Conservation (phyloP, 1,284 basidiomycete genomes). For the Ganoderma meredithae region DNA sequence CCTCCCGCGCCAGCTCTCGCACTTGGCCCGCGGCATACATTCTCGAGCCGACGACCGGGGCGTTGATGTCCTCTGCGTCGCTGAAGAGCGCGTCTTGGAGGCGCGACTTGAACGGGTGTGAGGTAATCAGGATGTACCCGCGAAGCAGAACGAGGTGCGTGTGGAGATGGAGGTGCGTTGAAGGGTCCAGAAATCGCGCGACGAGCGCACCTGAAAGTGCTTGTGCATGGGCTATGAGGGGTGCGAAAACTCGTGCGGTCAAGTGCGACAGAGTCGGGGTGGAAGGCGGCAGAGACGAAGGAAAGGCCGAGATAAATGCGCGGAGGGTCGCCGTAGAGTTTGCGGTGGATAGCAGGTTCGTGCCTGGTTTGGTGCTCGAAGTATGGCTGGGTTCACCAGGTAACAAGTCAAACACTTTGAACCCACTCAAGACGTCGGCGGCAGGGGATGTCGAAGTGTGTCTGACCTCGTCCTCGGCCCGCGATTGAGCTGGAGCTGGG, state of each 20-base stretch:
- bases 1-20: slow-evolving; percentile 16
- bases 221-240: slow-evolving; percentile 62
- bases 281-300: slow-evolving; percentile 61
- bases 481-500: not conserved
- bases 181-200: slow-evolving; percentile 60
- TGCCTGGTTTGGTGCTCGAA: not conserved
- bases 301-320: slow-evolving; percentile 63
- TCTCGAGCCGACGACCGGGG: slow-evolving; percentile 29
- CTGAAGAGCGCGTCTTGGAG: slow-evolving; percentile 74
- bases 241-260: slow-evolving; percentile 62
- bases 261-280: slow-evolving; percentile 70
- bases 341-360: slow-evolving; percentile 30
- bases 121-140: slow-evolving; percentile 73
- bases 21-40: slow-evolving; percentile 25
- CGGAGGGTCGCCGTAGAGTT: slow-evolving; percentile 43
- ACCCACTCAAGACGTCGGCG: slow-evolving; percentile 51
- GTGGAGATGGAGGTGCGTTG: slow-evolving; percentile 62
- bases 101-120: slow-evolving; percentile 69
- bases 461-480: not conserved
- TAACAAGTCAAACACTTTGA: slow-evolving; percentile 70
- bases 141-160: slow-evolving; percentile 72
- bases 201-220: slow-evolving; percentile 69
- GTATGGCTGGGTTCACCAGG: slow-evolving; percentile 52
- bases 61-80: slow-evolving; percentile 59
- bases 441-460: no score